Conservation (phyloP, 768 basidiomycete species). For the Serendipita vermifera region DNA sequence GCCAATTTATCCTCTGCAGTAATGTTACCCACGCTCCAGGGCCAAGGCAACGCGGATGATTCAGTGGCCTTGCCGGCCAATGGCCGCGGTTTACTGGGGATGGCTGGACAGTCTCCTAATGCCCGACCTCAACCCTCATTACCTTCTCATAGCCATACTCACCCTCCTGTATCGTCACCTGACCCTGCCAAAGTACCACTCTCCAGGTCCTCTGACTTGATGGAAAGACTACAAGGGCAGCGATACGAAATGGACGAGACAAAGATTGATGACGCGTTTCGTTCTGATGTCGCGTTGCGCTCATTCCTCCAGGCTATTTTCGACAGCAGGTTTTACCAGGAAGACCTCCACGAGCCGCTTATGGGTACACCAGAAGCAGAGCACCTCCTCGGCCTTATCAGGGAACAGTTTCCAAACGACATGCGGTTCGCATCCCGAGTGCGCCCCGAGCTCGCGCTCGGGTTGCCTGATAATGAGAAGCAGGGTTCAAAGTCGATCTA, state of each 20-base stretch:
- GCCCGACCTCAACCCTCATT: no score
- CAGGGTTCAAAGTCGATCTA: conserved; percentile 1
- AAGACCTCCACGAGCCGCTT: not conserved
- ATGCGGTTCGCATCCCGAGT: not conserved
- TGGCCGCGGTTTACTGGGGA: no score
- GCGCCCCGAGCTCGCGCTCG: no score
- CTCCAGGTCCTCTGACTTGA: no score
- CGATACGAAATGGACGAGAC: not conserved
- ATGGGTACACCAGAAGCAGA: not conserved
- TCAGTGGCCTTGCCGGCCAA: no score
- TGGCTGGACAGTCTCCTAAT: no score
- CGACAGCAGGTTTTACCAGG: not conserved
- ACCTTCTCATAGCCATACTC: no score
- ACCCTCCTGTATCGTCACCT: no score
- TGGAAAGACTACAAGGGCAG: conserved; percentile 3
- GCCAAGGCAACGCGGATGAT: no score
- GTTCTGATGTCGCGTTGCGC: not conserved
- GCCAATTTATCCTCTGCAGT: no score
- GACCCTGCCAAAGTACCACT: no score
- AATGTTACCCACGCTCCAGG: no score
- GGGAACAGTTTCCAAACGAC: not conserved
- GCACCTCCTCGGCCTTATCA: not conserved
- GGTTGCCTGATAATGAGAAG: not conserved
- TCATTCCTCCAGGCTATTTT: not conserved
- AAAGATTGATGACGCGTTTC: not conserved